These are phyloP conservation scores for Spathaspora sp. DNA, from an alignment of 1,139 yeast genomes.

Conservation along the genomic window DNA sequence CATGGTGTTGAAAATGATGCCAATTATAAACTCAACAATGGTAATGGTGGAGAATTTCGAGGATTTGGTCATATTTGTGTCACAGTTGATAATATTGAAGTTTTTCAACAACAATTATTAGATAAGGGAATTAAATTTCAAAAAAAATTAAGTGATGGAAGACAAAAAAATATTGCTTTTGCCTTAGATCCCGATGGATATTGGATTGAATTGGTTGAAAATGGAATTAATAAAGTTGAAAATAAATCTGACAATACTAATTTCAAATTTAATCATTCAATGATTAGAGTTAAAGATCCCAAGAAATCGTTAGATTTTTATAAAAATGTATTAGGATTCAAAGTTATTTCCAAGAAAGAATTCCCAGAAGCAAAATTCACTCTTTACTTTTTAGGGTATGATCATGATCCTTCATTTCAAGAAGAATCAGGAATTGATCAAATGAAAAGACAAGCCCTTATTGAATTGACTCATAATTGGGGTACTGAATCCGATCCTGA, in stretches of 20 bases:
- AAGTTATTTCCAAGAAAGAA: conserved; percentile 55
- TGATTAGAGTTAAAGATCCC: conserved; percentile 92
- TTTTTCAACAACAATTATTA: conserved; percentile 56
- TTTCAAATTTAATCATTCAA: conserved; percentile 80
- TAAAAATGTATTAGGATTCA: conserved; percentile 76
- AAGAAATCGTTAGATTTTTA: conserved; percentile 73
- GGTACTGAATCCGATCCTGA: conserved; percentile 82
- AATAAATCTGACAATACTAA: conserved; percentile 38
- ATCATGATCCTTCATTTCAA: conserved; percentile 35
- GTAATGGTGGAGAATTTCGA: conserved; percentile 78
- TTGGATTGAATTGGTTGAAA: conserved; percentile 89
- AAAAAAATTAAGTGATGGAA: conserved; percentile 83
- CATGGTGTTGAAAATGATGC: conserved; percentile 70
- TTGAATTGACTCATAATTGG: conserved; percentile 93
- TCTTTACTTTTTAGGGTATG: conserved; percentile 80
- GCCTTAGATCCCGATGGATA: conserved; percentile 94
- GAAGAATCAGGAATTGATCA: conserved; percentile 35
- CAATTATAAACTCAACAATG: conserved; percentile 63
- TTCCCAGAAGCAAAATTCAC: conserved; percentile 76
- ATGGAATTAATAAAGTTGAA: conserved; percentile 44
- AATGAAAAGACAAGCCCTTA: conserved; percentile 58
- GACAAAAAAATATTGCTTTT: conserved; percentile 91
- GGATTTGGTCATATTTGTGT: conserved; percentile 96
- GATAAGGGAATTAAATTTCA: conserved; percentile 69
- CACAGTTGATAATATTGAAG: conserved; percentile 76